Evolutionary conservation across 805 yeast species (phyloP), one percentile per base, ranked within the genome.

Genomic region (Candida arabinofermentans): DNA sequence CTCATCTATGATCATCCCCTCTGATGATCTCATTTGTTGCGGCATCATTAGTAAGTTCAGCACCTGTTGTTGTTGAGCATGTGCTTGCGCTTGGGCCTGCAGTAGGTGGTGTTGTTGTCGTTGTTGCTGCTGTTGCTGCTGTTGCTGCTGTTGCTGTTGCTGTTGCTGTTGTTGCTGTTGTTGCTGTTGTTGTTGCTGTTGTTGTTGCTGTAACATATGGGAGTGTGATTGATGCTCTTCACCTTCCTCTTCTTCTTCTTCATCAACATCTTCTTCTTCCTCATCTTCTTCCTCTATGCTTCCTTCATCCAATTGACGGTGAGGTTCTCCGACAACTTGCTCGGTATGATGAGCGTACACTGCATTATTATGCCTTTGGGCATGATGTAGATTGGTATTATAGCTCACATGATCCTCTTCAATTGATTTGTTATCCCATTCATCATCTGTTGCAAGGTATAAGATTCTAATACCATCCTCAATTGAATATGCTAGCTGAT

Each of bases 401-500:
- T 4, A 21, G 5, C 19, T 21, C 14, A 13, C n/a, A 4, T 3
- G 16, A 21, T 8, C 8, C 4, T n/a, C n/a, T n/a, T n/a, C n/a
- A n/a, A n/a, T n/a, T n/a, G n/a, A n/a, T n/a, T n/a, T n/a, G n/a
- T 27, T 13, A 12, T 27, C n/a, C 30, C 30, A 27, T 27, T 29
- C 18, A 18, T 26, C 22, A 10, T 35, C 30, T 5, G 8, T 10
- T 6, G 23, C 34, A 16, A 35, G 7, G 16, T 29, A 10, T 17
- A 38, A 22, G 13, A 39, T 14, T 18, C 39, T 35, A 5, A 40
- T 34, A 3, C 44, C 42, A 27, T 34, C 42, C 16, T 37, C 44
- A 35, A 22, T 12, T 27, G 36, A 16, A 6, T n/a, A 24, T n/a
- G 19, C 19, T n/a, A 41, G 23, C 8, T 24, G 22, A 10, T 27